phyloP scores from a whole-genome alignment of 1,284 basidiomycete species.

The Mycena citricolor region DNA sequence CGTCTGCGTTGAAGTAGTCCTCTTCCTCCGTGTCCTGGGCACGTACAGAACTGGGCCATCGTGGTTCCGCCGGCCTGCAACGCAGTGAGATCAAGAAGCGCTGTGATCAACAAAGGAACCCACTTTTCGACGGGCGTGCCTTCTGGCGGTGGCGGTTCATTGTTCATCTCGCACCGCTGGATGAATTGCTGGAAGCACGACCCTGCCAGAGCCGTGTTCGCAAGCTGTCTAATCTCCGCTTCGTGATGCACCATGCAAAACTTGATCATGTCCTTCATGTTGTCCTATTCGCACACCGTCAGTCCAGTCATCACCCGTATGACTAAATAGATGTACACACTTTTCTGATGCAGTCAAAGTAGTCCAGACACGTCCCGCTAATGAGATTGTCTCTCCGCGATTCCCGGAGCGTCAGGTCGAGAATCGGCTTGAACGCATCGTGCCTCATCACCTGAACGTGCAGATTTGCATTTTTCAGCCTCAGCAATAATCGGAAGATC shows the following conservation, averaged over 20 bases:
- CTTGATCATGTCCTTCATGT: conserved; percentile 81
- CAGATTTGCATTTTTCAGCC: conserved; percentile 85
- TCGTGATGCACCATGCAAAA: conserved; percentile 84
- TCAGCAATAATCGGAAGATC: conserved; percentile 86
- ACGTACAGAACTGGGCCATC: conserved; percentile 52
- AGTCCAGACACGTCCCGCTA: conserved; percentile 92
- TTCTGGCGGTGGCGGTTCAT: conserved; percentile 72
- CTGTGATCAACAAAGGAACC: conserved; percentile 26
- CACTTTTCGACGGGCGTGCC: conserved; percentile 49
- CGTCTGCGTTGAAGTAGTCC: conserved; percentile 87
- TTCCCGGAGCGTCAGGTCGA: conserved; percentile 82
- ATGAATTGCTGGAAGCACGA: conserved; percentile 75
- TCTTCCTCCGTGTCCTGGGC: conserved; percentile 74
- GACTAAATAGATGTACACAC: conserved; percentile 44
- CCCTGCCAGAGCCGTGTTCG: conserved; percentile 60
- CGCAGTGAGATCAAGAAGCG: conserved; percentile 12
- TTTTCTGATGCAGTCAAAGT: conserved; percentile 87
- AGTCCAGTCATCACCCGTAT: neutral
- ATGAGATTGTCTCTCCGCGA: conserved; percentile 88
- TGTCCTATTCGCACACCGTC: conserved; percentile 58
- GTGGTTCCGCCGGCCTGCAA: conserved; percentile 37
- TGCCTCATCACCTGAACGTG: conserved; percentile 84
- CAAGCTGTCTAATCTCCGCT: conserved; percentile 63
- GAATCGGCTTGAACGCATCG: conserved; percentile 79
- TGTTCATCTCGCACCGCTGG: conserved; percentile 87